phyloP scores from a whole-genome alignment of 495 filamentous ascomycete species.

The Neurospora hispaniola region DNA sequence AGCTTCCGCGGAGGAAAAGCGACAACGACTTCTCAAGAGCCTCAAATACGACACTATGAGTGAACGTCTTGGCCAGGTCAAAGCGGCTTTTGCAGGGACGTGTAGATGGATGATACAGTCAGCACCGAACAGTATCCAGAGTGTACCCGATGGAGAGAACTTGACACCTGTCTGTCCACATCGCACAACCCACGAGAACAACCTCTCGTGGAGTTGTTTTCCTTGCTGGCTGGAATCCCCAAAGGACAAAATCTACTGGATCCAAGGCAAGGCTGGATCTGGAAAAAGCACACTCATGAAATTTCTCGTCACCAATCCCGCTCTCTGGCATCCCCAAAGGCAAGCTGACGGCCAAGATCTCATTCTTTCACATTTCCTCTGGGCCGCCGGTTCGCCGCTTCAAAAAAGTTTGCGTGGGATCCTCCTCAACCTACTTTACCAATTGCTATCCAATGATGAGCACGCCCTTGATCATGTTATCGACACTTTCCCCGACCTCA shows the following conservation, averaged over 20 bases:
- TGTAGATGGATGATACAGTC: constrained; percentile 24
- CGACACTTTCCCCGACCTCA: neutral
- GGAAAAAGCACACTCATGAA: constrained; percentile 39
- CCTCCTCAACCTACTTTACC: constrained; percentile 21
- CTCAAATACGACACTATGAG: constrained; percentile 15
- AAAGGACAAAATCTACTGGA: constrained; percentile 23
- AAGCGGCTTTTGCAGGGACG: constrained; percentile 14
- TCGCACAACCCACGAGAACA: neutral
- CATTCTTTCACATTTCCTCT: constrained; percentile 24
- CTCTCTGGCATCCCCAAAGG: constrained; percentile 2
- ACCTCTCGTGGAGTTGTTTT: constrained; percentile 15
- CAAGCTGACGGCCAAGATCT: neutral
- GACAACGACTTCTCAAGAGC: constrained; percentile 9
- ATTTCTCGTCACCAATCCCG: constrained; percentile 12
- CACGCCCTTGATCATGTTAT: constrained; percentile 7
- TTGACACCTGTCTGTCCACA: neutral
- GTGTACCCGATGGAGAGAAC: neutral
- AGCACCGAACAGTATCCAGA: neutral
- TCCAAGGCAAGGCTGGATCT: constrained; percentile 32
- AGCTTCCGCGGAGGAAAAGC: neutral
- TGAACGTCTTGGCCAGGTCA: constrained; percentile 14
- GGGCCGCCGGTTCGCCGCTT: constrained; percentile 10
- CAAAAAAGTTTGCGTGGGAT: constrained; percentile 21
- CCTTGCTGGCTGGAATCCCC: constrained; percentile 21
- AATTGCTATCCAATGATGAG: constrained; percentile 12